A percentile compares a stretch with the other conserved stretches of the same genome.
These are phyloP conservation scores for Leccinum colubrinum DNA, from an alignment of 1,284 basidiomycete genomes.

Conservation along the genomic window DNA sequence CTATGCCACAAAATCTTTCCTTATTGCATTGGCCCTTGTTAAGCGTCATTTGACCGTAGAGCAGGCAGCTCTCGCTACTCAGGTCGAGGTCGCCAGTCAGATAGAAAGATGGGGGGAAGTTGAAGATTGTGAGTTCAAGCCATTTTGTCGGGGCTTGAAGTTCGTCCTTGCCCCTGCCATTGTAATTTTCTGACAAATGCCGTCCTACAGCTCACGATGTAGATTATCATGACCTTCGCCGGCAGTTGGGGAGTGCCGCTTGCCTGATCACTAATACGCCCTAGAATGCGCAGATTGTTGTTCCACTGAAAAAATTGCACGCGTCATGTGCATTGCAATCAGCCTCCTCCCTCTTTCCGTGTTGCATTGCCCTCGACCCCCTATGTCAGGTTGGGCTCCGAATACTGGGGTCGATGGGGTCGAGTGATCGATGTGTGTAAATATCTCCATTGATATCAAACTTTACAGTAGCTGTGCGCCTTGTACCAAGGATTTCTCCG, in stretches of 20 bases:
- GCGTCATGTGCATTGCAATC: slow-evolving; percentile 4
- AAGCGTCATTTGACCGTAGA: slow-evolving; percentile 77
- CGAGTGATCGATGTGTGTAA: slow-evolving; percentile 20
- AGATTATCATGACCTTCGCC: slow-evolving; percentile 90
- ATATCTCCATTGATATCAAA: slow-evolving; percentile 17
- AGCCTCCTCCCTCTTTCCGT: slow-evolving; percentile 1
- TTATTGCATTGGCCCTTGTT: slow-evolving; percentile 86
- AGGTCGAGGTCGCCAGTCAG: slow-evolving; percentile 94
- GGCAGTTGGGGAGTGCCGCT: slow-evolving; percentile 82
- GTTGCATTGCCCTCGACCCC: slow-evolving; percentile 5
- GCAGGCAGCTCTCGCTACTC: slow-evolving; percentile 81
- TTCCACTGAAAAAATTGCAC: slow-evolving; percentile 9
- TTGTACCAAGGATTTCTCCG: slow-evolving; percentile 4
- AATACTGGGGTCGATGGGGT: slow-evolving; percentile 11
- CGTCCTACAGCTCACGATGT: slow-evolving; percentile 82
- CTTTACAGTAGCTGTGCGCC: slow-evolving; percentile 10
- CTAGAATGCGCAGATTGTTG: slow-evolving; percentile 19
- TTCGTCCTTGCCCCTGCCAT: slow-evolving; percentile 1
- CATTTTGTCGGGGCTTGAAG: slow-evolving; percentile 4
- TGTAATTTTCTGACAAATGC: slow-evolving; percentile 13
- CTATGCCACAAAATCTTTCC: slow-evolving; percentile 89
- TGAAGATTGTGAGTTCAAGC: slow-evolving; percentile 82
- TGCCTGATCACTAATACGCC: slow-evolving; percentile 43
- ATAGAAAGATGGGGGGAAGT: slow-evolving; percentile 98
- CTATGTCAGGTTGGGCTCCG: slow-evolving; percentile 13